These are phyloP conservation scores for Clavariopsis aquatica DNA, from an alignment of 495 filamentous ascomycete genomes.

Conservation along the genomic window DNA sequence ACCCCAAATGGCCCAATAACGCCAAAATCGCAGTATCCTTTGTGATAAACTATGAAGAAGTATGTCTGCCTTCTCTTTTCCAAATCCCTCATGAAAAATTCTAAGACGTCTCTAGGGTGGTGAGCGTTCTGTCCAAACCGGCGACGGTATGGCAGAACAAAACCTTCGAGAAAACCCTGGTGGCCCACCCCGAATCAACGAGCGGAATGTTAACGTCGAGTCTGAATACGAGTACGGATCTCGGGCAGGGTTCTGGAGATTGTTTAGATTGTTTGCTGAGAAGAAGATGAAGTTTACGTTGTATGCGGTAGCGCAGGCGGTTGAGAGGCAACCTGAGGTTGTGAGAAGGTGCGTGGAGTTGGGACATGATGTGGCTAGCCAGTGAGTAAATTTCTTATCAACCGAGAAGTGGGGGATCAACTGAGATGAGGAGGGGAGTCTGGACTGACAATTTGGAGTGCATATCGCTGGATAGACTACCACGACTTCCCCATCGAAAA, in stretches of 20 bases:
- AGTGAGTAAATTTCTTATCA: slow-evolving; percentile 10
- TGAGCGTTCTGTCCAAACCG: slow-evolving; percentile 44
- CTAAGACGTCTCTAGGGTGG: slow-evolving; percentile 39
- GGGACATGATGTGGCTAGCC: slow-evolving; percentile 48
- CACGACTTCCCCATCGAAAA: slow-evolving; percentile 43
- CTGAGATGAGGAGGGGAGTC: neutral
- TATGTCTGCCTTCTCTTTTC: neutral
- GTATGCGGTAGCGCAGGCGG: slow-evolving; percentile 46
- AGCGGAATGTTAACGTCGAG: slow-evolving; percentile 45
- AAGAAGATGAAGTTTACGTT: slow-evolving; percentile 47
- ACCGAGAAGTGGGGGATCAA: too few relatives aligned
- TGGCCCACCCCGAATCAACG: slow-evolving; percentile 40
- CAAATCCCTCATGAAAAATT: neutral
- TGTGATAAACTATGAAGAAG: slow-evolving; percentile 50
- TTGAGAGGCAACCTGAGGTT: slow-evolving; percentile 46
- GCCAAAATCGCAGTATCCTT: slow-evolving; percentile 50
- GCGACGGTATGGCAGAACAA: slow-evolving; percentile 43
- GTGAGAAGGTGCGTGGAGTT: slow-evolving; percentile 41
- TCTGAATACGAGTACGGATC: slow-evolving; percentile 49
- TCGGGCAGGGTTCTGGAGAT: slow-evolving; percentile 46
- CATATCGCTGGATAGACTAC: slow-evolving; percentile 48
- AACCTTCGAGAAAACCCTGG: slow-evolving; percentile 44
- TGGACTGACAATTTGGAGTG: slow-evolving; percentile 8
- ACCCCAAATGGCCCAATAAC: slow-evolving; percentile 47
- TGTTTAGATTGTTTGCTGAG: slow-evolving; percentile 47